phyloP scores from a whole-genome alignment of 2,329 filamentous ascomycete genomes.

The Alternaria rosae region DNA sequence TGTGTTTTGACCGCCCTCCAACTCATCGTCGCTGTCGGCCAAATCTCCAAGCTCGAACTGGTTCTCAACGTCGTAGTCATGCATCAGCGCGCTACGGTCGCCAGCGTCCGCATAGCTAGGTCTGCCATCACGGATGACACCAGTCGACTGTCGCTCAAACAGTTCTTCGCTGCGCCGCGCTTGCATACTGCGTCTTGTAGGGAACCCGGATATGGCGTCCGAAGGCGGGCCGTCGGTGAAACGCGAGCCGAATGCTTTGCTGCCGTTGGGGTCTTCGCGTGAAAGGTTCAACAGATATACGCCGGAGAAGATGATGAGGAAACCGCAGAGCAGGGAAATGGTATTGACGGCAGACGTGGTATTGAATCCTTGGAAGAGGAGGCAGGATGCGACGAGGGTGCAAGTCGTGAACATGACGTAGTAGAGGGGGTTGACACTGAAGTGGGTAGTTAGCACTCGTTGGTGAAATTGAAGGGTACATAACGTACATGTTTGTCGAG shows the following conservation, averaged over 20 bases:
- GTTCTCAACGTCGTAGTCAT: slow-evolving; percentile 83
- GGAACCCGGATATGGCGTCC: slow-evolving; percentile 86
- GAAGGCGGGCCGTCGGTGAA: slow-evolving; percentile 82
- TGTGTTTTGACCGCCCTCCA: slow-evolving; percentile 34
- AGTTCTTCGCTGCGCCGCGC: slow-evolving; percentile 67
- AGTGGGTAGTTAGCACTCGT: slow-evolving; percentile 12
- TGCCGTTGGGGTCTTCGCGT: slow-evolving; percentile 85
- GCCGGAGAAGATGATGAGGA: slow-evolving; percentile 92
- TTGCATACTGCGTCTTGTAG: slow-evolving; percentile 94
- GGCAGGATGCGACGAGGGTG: slow-evolving; percentile 92
- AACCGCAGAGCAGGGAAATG: slow-evolving; percentile 88
- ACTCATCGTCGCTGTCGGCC: slow-evolving; percentile 62
- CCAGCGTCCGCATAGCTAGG: slow-evolving; percentile 43
- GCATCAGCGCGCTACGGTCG: slow-evolving; percentile 84
- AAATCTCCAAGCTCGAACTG: slow-evolving; percentile 79
- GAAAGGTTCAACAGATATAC: slow-evolving; percentile 98
- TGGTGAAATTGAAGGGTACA: neutral
- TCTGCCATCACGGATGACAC: slow-evolving; percentile 16
- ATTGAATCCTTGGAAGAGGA: slow-evolving; percentile 95
- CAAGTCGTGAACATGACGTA: slow-evolving; percentile 98
- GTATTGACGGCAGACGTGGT: slow-evolving; percentile 91
- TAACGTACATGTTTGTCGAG: slow-evolving; percentile 89
- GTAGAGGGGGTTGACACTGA: slow-evolving; percentile 91
- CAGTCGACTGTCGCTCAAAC: slow-evolving; percentile 58
- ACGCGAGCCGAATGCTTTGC: slow-evolving; percentile 61